These are phyloP conservation scores for Ustilago curta DNA, from an alignment of 1,284 basidiomycete species.

Conservation along the genomic window DNA sequence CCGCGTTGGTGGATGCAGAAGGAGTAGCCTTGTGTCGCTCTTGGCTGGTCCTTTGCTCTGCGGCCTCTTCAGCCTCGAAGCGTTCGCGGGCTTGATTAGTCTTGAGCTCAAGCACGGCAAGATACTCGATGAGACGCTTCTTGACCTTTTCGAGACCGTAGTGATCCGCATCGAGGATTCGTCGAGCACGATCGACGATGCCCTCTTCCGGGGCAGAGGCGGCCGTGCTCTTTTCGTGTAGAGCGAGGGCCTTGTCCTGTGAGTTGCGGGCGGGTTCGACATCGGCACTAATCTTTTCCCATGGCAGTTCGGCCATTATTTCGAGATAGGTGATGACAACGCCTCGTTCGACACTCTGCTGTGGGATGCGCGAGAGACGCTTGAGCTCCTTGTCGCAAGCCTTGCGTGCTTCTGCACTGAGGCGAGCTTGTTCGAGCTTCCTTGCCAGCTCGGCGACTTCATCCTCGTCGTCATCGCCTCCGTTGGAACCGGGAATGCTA, in stretches of 20 bases:
- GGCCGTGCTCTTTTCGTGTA: slow-evolving; percentile 28
- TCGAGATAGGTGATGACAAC: slow-evolving; percentile 69
- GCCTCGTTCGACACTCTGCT: slow-evolving; percentile 67
- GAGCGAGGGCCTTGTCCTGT: slow-evolving; percentile 32
- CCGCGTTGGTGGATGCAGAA: slow-evolving; percentile 32
- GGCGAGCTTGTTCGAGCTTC: slow-evolving; percentile 56
- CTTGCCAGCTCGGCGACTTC: slow-evolving; percentile 63
- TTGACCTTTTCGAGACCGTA: slow-evolving; percentile 72
- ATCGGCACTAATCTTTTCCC: slow-evolving; percentile 65
- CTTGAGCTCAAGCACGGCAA: slow-evolving; percentile 71
- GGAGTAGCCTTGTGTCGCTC: slow-evolving; percentile 36
- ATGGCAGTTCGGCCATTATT: slow-evolving; percentile 69
- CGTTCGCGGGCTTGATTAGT: slow-evolving; percentile 63
- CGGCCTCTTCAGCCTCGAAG: slow-evolving; percentile 52
- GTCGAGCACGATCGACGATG: slow-evolving; percentile 61
- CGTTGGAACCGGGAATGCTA: slow-evolving; percentile 33
- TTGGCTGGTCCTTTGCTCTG: slow-evolving; percentile 32
- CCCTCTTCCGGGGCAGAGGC: slow-evolving; percentile 42
- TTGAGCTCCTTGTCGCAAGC: slow-evolving; percentile 68
- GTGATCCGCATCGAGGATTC: slow-evolving; percentile 71
- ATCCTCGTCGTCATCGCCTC: slow-evolving; percentile 61
- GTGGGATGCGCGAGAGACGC: slow-evolving; percentile 64
- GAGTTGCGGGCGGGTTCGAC: slow-evolving; percentile 33
- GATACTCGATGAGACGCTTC: slow-evolving; percentile 71
- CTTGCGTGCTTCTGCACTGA: slow-evolving; percentile 64